Base-by-base conservation (phyloP, 306 rosid genomes). In the Acmispon strigosus region DNA sequence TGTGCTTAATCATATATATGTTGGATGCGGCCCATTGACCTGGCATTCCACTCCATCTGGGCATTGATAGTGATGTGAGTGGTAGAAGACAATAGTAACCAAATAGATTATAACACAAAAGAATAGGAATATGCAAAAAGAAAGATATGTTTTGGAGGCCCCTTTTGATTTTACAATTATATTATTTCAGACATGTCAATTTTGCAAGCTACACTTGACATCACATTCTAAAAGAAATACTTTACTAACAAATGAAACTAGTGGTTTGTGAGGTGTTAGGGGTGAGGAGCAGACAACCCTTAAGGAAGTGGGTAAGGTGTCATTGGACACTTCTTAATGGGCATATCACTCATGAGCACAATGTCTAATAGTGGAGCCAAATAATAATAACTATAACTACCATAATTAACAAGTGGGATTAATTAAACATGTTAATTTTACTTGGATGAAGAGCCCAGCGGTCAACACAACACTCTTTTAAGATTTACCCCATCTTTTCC, bases 21-120 rank as follows among this genome's bases (percentile, higher is more conserved):
- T 56, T 70, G 63, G 78, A 78, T 62, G 86, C 66, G 59, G 69
- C 76, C 83, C 77, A 66, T 81, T 84, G 86, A 89, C 78, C 86
- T 83, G 91, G 88, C 80, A 84, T 82, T 83, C 87, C 91, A 82
- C 96, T 85, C 73, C 82, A 75, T 81, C 14, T 7, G 41, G 64
- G 62, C 77, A 73, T 0, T 64, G 96, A 87, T 45, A 69, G 80
- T 14, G 88, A 89, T 81, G 87, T 85, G 85, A 89, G 92, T 87
- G 73, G 78, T 58, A 83, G 76, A 59, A 79, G 90, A 89, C 96
- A 85, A 83, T 62, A 27, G 5, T 3, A 67, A 79, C 61, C 79
- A 78, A 86, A 78, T 78, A 27, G 27, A 71, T 75, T 62, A 22
- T 47, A 36, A 24, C 27, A 47, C 43, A 69, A 49, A 49, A 51